Percentiles rank a stretch among this genome's conserved stretches.
Conservation (phyloP, 805 yeast genomes). For the Tanozyma kutaoensis region DNA sequence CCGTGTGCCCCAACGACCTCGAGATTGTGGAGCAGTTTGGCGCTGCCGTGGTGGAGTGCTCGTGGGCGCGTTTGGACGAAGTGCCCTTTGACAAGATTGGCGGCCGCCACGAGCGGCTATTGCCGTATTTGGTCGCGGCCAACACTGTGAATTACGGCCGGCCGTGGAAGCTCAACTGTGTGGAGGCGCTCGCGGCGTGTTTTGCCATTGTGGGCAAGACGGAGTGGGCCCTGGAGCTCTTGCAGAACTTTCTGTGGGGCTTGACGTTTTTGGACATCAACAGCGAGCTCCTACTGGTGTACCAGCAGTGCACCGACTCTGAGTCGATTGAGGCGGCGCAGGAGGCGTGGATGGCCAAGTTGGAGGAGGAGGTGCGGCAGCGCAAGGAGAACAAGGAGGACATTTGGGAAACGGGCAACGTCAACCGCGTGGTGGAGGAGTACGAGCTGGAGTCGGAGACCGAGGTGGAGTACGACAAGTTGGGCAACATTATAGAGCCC, state of each 20-base stretch:
- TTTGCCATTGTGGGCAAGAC: constrained; percentile 84
- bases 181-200: constrained; percentile 95
- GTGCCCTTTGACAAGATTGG: constrained; percentile 92
- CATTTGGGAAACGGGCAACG: constrained; percentile 69
- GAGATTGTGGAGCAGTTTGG: constrained; percentile 70
- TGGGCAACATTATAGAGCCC: constrained; percentile 10
- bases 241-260: constrained; percentile 88
- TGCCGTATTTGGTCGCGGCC: constrained; percentile 92
- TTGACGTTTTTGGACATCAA: constrained; percentile 75
- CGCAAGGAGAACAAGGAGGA: constrained; percentile 49
- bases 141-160: constrained; percentile 94
- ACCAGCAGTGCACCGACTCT: constrained; percentile 70
- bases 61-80: constrained; percentile 97
- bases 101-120: constrained; percentile 71
- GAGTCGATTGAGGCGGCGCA: constrained; percentile 64
- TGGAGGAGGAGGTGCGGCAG: constrained; percentile 54
- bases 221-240: constrained; percentile 76
- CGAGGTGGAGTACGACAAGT: constrained; percentile 6
- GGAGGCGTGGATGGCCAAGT: constrained; percentile 53
- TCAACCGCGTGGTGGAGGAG: constrained; percentile 30
- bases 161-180: constrained; percentile 94
- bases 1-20: constrained; percentile 79
- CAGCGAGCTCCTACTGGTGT: constrained; percentile 59
- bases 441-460: constrained; percentile 8
- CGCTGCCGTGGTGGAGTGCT: constrained; percentile 97